A percentile compares a stretch with the other conserved stretches of the same genome.
Conservation (phyloP, 2,329 filamentous ascomycete genomes). For the Aspergillaceae sp. region DNA sequence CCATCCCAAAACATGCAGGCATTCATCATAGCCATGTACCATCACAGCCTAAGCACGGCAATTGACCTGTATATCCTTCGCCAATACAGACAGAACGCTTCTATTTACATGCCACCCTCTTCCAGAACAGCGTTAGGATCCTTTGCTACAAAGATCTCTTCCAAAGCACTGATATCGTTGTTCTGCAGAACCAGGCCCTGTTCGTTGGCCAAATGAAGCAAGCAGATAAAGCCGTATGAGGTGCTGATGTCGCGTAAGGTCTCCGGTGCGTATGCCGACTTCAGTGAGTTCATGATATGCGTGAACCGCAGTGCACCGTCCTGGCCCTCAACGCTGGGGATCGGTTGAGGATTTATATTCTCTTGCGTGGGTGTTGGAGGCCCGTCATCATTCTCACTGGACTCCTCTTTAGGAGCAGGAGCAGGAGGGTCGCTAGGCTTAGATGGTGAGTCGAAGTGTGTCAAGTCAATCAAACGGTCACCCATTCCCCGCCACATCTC, state of each 20-base stretch:
- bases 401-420: background rate
- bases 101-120: slow-evolving; percentile 21
- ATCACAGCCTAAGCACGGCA: background rate
- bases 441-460: slow-evolving; percentile 24
- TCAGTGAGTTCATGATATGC: slow-evolving; percentile 79
- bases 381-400: slow-evolving; percentile 7
- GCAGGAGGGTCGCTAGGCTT: slow-evolving; percentile 13
- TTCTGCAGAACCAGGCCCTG: slow-evolving; percentile 74
- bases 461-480: slow-evolving; percentile 31
- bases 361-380: slow-evolving; percentile 19
- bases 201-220: slow-evolving; percentile 86
- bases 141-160: slow-evolving; percentile 38
- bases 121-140: slow-evolving; percentile 34
- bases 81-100: background rate
- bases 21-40: slow-evolving; percentile 6
- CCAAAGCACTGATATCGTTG: slow-evolving; percentile 35
- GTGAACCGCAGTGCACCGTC: slow-evolving; percentile 70
- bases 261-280: slow-evolving; percentile 74
- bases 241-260: slow-evolving; percentile 93
- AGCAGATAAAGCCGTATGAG: slow-evolving; percentile 82
- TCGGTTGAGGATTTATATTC: slow-evolving; percentile 16
- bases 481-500: slow-evolving; percentile 59
- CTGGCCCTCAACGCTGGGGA: slow-evolving; percentile 27
- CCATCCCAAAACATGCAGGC: slow-evolving; percentile 3
- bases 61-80: slow-evolving; percentile 1